These are phyloP conservation scores for Pseudoturritis turrita DNA, from an alignment of 345 rosid species.

Conservation along the genomic window DNA sequence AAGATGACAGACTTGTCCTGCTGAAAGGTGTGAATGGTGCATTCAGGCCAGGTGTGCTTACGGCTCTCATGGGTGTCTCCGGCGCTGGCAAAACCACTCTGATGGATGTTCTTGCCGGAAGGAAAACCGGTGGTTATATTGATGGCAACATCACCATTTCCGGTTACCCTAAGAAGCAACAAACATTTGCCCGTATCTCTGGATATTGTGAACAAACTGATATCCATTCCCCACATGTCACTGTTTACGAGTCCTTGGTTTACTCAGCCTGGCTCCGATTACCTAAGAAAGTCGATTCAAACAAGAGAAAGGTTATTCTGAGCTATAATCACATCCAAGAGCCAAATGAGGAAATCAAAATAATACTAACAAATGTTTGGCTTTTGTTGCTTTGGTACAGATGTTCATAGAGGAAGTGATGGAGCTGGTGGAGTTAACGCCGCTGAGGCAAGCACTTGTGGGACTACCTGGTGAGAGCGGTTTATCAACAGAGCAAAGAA, in stretches of 20 bases:
- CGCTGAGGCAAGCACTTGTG: constrained; percentile 60
- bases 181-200: constrained; percentile 74
- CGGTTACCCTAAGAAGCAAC: constrained; percentile 74
- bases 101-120: constrained; percentile 88
- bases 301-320: constrained; percentile 48
- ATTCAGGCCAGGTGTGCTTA: constrained; percentile 80
- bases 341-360: not conserved
- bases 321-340: not conserved
- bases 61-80: constrained; percentile 75
- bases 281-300: constrained; percentile 41
- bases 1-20: constrained; percentile 56
- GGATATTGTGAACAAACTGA: constrained; percentile 81
- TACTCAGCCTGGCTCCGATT: constrained; percentile 79
- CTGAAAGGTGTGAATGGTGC: constrained; percentile 75
- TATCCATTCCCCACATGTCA: constrained; percentile 76
- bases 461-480: constrained; percentile 88
- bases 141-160: constrained; percentile 65
- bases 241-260: constrained; percentile 67
- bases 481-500: constrained; percentile 84
- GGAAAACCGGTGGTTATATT: constrained; percentile 77
- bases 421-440: constrained; percentile 77
- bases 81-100: constrained; percentile 90
- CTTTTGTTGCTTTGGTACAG: constrained; percentile 33
- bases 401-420: constrained; percentile 85
- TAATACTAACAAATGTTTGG: constrained; percentile 3